These are phyloP conservation scores for Miscanthus lutarioriparius DNA, from an alignment of 176 grass and related monocot genomes.

Conservation along the genomic window DNA sequence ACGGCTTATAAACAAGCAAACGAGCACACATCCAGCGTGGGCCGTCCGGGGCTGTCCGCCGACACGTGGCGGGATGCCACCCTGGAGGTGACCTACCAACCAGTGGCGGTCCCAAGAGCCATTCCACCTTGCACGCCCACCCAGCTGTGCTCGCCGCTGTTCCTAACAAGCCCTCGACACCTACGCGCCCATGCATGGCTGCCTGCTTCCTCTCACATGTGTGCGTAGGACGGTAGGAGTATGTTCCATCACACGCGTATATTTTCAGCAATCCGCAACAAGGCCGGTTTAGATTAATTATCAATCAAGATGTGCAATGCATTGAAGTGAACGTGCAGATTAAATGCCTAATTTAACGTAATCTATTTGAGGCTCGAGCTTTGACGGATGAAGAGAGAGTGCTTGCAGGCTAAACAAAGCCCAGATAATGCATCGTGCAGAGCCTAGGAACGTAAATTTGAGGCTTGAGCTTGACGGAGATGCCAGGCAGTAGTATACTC, in stretches of 20 bases:
- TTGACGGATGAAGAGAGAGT: too few species aligned
- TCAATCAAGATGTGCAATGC: background rate
- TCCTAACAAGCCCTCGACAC: background rate
- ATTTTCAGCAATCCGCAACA: background rate
- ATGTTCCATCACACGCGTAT: background rate
- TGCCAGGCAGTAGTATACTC: too few species aligned
- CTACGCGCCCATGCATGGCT: background rate
- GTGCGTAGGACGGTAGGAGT: background rate
- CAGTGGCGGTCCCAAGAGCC: background rate
- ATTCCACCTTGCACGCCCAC: constrained; percentile 4
- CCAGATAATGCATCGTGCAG: too few species aligned
- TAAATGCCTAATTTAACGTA: too few species aligned
- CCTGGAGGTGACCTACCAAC: background rate
- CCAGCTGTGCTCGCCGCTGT: background rate
- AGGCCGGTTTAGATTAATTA: too few species aligned
- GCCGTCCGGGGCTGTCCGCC: background rate
- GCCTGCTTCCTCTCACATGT: background rate
- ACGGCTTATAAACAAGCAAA: too few species aligned
- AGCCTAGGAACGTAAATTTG: background rate
- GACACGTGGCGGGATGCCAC: background rate
- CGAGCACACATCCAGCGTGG: constrained; percentile 9
- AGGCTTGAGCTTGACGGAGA: background rate
- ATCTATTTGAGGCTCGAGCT: too few species aligned
- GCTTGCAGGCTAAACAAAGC: too few species aligned
- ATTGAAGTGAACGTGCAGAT: background rate